phyloP scores from a whole-genome alignment of 495 filamentous ascomycete species.

The Aspergillus carlsbadensis region DNA sequence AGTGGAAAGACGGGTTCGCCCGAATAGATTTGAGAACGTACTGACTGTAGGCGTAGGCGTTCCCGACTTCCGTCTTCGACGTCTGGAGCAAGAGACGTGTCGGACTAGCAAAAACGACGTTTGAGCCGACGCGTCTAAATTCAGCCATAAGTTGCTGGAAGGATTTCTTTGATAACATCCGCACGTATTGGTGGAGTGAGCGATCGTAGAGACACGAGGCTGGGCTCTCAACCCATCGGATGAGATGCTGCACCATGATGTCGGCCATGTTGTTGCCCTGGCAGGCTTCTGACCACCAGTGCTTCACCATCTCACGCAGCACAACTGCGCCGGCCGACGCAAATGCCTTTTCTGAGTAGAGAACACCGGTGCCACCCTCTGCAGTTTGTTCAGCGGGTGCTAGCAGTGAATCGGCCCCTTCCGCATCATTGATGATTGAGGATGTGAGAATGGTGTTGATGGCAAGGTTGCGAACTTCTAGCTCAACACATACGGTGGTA shows the following conservation, averaged over 20 bases:
- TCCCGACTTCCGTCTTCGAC: constrained; percentile 94
- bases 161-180: constrained; percentile 96
- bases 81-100: constrained; percentile 92
- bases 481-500: constrained; percentile 93
- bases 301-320: constrained; percentile 95
- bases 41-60: constrained; percentile 93
- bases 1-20: constrained; percentile 91
- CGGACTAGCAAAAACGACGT: constrained; percentile 85
- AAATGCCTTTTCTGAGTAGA: constrained; percentile 90
- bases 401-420: constrained; percentile 68
- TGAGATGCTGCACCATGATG: constrained; percentile 94
- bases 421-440: constrained; percentile 94
- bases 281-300: constrained; percentile 96
- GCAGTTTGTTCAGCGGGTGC: constrained; percentile 65
- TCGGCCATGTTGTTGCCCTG: constrained; percentile 91
- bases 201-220: constrained; percentile 93
- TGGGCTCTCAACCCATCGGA: constrained; percentile 93
- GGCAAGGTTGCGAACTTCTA: constrained; percentile 89
- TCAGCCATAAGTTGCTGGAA: constrained; percentile 96
- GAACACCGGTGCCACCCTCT: constrained; percentile 61
- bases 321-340: constrained; percentile 86
- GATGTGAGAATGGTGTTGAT: constrained; percentile 98
- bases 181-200: constrained; percentile 95
- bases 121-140: constrained; percentile 91
- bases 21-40: constrained; percentile 97